A percentile compares a stretch with the other conserved stretches of the same genome.
Evolutionary conservation across 2,329 filamentous ascomycete genomes (phyloP).

Genomic region (Clonostachys chloroleuca): DNA sequence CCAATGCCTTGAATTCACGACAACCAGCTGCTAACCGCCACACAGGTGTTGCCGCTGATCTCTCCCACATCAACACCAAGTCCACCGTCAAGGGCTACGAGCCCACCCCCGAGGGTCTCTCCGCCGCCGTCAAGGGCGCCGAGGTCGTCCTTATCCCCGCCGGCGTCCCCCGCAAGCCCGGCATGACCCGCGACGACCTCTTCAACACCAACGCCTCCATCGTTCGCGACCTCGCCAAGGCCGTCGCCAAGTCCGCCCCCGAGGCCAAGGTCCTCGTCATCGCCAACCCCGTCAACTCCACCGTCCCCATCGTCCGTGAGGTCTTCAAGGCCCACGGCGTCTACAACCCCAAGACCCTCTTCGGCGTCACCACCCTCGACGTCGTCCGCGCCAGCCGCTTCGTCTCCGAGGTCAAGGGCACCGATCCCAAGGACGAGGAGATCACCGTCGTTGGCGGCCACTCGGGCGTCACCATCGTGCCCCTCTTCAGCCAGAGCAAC

Average conservation of each 20-base stretch:
- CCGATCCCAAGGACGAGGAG: constrained; percentile 87
- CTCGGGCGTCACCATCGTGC: constrained; percentile 97
- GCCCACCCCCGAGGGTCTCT: constrained; percentile 70
- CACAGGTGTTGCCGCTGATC: constrained; percentile 92
- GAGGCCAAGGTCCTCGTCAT: constrained; percentile 97
- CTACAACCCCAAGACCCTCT: constrained; percentile 99
- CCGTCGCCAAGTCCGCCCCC: constrained; percentile 80
- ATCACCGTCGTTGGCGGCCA: constrained; percentile 96
- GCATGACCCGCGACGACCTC: constrained; percentile 99
- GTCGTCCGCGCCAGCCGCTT: constrained; percentile 97
- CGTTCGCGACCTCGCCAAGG: constrained; percentile 96
- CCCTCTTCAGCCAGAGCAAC: constrained; percentile 90
- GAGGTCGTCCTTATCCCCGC: constrained; percentile 97
- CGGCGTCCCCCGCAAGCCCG: constrained; percentile 97
- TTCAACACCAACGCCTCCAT: constrained; percentile 99
- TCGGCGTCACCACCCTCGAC: constrained; percentile 98
- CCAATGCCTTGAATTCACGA: neutral
- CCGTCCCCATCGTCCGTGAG: constrained; percentile 95
- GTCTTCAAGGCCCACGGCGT: constrained; percentile 92
- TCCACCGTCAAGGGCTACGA: constrained; percentile 89
- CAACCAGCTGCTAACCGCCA: neutral
- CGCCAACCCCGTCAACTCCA: constrained; percentile 99
- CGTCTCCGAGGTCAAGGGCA: constrained; percentile 89
- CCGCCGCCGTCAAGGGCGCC: constrained; percentile 74
- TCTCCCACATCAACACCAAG: constrained; percentile 99